Evolutionary conservation across 2,329 filamentous ascomycete species (phyloP), one percentile per base, ranked within the genome.

Genomic region (Fusarium euwallaceae): DNA sequence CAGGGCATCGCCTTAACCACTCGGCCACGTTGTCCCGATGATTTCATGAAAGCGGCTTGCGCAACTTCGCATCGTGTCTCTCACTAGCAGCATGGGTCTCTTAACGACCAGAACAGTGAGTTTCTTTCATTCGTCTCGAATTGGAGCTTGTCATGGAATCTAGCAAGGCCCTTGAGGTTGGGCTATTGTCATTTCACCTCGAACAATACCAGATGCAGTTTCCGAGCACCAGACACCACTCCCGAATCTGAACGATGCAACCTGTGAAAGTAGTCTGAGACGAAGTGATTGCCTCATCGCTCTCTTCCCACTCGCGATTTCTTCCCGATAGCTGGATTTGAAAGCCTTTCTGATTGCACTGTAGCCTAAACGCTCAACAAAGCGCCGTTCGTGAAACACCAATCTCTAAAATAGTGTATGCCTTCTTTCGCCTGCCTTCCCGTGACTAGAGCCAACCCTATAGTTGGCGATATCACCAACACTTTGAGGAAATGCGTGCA

Each of bases 1-100:
- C 48, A 53, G 48, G 48, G 48, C 48, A 53, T 53, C 48, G 48
- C 48, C 48, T 53, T 53, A 53, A 53, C 48, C 48, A 53, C 48
- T 53, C 48, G 48, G 48, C 48, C 48, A 53, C 48, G 48, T 53
- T 53, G 48, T 53, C 48, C 17, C n/a, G 6, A 27, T 32, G 27
- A 20, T 53, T 20, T 20, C 10, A 53, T 53, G 27, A 8, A 14
- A 53, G 10, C 9, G 1, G 1, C 1, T 5, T 5, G 3, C 8
- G 16, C 45, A 51, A 51, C 43, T 48, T 48, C 14, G 2, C 7
- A 17, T 48, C 1, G 8, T 24, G 43, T 27, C 16, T 48, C 22
- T 48, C 20, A 16, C 2, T 8, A 17, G 43, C 14, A 17, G 43
- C 43, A 17, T 24, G 14, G 22, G 43, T 16, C 14, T 24, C 7